Percentiles rank a stretch among this genome's conserved stretches.
Conservation (phyloP, 2,329 filamentous ascomycete genomes). For the Lasiodiplodia sp. region DNA sequence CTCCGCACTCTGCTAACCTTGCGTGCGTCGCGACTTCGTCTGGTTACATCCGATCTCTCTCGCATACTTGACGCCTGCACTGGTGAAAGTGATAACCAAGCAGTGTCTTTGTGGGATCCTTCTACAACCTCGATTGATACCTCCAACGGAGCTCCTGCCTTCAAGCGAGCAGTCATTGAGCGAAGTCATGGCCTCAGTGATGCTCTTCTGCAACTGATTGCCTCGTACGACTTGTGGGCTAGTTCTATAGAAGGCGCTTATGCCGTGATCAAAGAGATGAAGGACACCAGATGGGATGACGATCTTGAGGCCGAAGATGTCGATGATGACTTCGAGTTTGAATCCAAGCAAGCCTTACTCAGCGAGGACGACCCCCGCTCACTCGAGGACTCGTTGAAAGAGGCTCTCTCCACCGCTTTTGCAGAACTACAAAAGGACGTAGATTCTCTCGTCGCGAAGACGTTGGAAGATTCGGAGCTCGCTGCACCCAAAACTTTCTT, state of each 20-base stretch:
- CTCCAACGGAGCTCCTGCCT: conserved; percentile 68
- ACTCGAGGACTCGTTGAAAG: conserved; percentile 66
- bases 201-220: conserved; percentile 67
- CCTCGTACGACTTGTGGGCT: conserved; percentile 76
- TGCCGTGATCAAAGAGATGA: conserved; percentile 69
- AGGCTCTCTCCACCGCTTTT: conserved; percentile 65
- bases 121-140: conserved; percentile 71
- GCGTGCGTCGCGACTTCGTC: conserved; percentile 69
- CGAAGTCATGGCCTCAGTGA: conserved; percentile 76
- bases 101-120: conserved; percentile 71
- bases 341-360: conserved; percentile 70
- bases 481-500: conserved; percentile 65
- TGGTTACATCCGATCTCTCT: conserved; percentile 70
- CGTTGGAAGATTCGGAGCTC: conserved; percentile 43
- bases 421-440: conserved; percentile 63
- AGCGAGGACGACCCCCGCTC: conserved; percentile 74
- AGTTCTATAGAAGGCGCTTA: conserved; percentile 73
- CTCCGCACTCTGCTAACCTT: conserved; percentile 68
- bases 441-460: background rate
- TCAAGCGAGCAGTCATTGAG: conserved; percentile 74
- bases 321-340: conserved; percentile 74
- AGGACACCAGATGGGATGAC: conserved; percentile 76
- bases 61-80: conserved; percentile 69
- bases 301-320: conserved; percentile 74
- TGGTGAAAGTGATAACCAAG: conserved; percentile 46